A percentile compares a stretch with the other conserved stretches of the same genome.
Conservation (phyloP, 768 basidiomycete genomes). For the Auriscalpium microsporum region DNA sequence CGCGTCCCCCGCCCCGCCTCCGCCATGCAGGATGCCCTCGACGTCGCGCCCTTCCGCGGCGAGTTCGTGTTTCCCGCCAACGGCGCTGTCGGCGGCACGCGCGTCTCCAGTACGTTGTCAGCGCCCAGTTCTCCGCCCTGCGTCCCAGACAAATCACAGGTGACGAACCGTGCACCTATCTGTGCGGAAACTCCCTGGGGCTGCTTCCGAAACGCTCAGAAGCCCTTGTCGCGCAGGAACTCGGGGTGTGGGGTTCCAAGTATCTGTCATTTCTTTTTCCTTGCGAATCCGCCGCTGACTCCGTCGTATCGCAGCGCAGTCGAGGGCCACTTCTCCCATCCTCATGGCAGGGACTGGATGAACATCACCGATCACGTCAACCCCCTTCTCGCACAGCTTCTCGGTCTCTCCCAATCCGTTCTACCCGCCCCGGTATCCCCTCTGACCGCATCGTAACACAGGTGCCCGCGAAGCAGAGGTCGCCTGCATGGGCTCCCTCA, state of each 20-base stretch:
- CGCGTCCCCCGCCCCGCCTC: background rate
- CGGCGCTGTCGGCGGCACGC: slow-evolving; percentile 36
- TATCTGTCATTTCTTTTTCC: slow-evolving; percentile 23
- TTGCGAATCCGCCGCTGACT: slow-evolving; percentile 12
- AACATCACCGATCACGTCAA: slow-evolving; percentile 64
- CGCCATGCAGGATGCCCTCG: background rate
- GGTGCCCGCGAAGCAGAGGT: slow-evolving; percentile 87
- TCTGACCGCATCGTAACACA: slow-evolving; percentile 25
- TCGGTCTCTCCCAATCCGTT: slow-evolving; percentile 41
- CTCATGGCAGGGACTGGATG: slow-evolving; percentile 78
- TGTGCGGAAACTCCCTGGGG: slow-evolving; percentile 95
- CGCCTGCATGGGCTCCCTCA: slow-evolving; percentile 91
- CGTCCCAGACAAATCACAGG: slow-evolving; percentile 15
- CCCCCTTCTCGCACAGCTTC: slow-evolving; percentile 67
- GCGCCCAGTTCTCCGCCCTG: slow-evolving; percentile 3
- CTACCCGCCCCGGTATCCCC: slow-evolving; percentile 2
- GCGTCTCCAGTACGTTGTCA: slow-evolving; percentile 8
- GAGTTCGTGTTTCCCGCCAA: slow-evolving; percentile 36
- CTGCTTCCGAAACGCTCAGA: slow-evolving; percentile 67
- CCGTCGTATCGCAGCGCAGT: slow-evolving; percentile 51
- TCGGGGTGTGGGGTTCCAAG: slow-evolving; percentile 75
- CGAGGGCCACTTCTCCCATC: slow-evolving; percentile 84
- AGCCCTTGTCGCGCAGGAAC: slow-evolving; percentile 68
- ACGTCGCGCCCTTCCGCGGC: slow-evolving; percentile 4
- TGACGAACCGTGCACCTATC: slow-evolving; percentile 63